phyloP scores from a whole-genome alignment of 2,329 filamentous ascomycete species.

The Fusarium citri region DNA sequence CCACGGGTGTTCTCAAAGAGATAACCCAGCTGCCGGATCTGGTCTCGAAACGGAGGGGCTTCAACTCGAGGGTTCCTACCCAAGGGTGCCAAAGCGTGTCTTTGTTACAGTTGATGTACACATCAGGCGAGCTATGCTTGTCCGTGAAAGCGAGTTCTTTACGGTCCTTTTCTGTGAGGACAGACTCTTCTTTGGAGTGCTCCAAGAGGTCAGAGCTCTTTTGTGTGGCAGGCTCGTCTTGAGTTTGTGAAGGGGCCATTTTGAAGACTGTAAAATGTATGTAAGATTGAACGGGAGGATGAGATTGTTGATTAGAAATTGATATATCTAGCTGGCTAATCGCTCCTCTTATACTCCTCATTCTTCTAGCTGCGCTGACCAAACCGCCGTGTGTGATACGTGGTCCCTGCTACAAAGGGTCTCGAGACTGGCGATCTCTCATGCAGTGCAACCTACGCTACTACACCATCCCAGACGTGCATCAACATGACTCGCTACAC shows the following conservation, averaged over 20 bases:
- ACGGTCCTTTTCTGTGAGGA: slow-evolving; percentile 8
- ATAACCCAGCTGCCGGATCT: slow-evolving; percentile 2
- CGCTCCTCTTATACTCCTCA: background rate
- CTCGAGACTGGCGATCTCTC: background rate
- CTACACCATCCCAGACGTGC: background rate
- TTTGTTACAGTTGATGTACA: slow-evolving; percentile 1
- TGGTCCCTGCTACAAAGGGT: background rate
- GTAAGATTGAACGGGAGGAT: too few species aligned
- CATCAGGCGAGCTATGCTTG: slow-evolving; percentile 11
- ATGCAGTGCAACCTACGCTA: background rate
- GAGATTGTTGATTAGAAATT: background rate
- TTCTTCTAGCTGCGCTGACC: background rate
- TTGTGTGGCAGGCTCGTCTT: background rate
- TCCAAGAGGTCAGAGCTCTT: slow-evolving; percentile 8
- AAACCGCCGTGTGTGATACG: background rate
- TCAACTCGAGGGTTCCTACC: background rate
- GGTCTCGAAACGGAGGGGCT: background rate
- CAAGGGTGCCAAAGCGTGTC: slow-evolving; percentile 5
- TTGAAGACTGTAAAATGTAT: too few species aligned
- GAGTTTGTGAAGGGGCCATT: background rate
- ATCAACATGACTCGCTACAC: background rate
- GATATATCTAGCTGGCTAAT: too few species aligned
- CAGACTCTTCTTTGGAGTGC: background rate
- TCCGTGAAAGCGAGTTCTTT: slow-evolving; percentile 4
- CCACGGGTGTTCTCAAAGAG: background rate